Evolutionary conservation across 1,284 basidiomycete species (phyloP).

Genomic region (Moesziomyces sp.): DNA sequence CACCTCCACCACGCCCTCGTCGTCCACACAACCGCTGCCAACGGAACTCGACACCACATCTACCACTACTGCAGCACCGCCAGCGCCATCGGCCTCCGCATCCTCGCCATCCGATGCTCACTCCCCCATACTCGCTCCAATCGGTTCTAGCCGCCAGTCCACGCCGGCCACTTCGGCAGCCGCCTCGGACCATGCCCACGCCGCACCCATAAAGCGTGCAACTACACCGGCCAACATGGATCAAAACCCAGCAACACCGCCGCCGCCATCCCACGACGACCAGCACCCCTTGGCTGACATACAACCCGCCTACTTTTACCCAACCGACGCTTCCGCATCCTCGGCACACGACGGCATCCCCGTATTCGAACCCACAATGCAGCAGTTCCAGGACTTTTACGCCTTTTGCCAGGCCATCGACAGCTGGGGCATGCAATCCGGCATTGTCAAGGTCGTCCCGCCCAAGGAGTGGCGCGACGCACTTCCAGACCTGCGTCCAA

Average conservation of each 20-base stretch:
- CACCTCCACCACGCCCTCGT: too few relatives aligned
- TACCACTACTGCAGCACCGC: background rate
- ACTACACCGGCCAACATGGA: background rate
- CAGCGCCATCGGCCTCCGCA: conserved; percentile 6
- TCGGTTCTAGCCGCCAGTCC: conserved; percentile 44
- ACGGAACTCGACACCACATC: background rate
- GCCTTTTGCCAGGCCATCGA: conserved; percentile 63
- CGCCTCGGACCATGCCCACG: conserved; percentile 29
- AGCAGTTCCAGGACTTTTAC: conserved; percentile 65
- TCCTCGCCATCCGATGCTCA: conserved; percentile 27
- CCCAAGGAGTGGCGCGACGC: conserved; percentile 62
- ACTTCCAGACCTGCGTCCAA: conserved; percentile 50
- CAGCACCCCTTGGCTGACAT: conserved; percentile 44
- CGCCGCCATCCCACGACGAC: conserved; percentile 4
- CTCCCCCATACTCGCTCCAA: conserved; percentile 24
- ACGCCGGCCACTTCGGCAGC: conserved; percentile 47
- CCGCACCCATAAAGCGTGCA: conserved; percentile 1
- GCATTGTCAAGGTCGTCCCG: conserved; percentile 66
- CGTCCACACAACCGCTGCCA: too few relatives aligned
- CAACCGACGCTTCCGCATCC: conserved; percentile 27
- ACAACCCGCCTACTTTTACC: conserved; percentile 62
- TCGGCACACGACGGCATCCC: conserved; percentile 56
- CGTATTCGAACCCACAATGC: conserved; percentile 66
- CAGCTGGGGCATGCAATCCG: conserved; percentile 64
- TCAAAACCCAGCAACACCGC: background rate